A percentile compares a stretch with the other conserved stretches of the same genome.
These are phyloP conservation scores for Alternaria sp. DNA, from an alignment of 2,329 filamentous ascomycete species.

Conservation along the genomic window DNA sequence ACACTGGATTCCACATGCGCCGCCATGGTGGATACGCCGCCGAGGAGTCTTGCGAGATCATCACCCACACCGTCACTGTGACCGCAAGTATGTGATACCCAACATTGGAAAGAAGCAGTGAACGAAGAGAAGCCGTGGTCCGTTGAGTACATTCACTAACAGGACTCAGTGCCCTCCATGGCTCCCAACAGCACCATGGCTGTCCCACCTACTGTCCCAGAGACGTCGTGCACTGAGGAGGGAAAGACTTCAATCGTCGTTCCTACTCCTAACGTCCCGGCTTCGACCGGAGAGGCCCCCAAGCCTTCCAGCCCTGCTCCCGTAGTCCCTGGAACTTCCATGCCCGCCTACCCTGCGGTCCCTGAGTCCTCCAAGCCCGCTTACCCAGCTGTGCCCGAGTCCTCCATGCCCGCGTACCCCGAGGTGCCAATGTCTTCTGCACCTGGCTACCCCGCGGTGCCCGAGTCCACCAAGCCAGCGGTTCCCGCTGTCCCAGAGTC, in stretches of 20 bases:
- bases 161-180: conserved; percentile 31
- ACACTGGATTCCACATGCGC: conserved; percentile 66
- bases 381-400: conserved; percentile 9
- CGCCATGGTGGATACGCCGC: conserved; percentile 55
- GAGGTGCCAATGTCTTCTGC: conserved; percentile 20
- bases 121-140: not conserved
- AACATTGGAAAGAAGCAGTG: not conserved
- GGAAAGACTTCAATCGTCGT: conserved; percentile 63
- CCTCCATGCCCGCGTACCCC: conserved; percentile 33
- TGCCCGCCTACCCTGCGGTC: conserved; percentile 28
- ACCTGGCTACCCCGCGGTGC: not conserved
- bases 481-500: conserved; percentile 13
- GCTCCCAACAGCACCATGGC: conserved; percentile 40
- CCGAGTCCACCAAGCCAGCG: conserved; percentile 14
- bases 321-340: conserved; percentile 17
- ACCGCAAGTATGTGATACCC: conserved; percentile 57
- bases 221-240: conserved; percentile 75
- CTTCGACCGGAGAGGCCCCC: conserved; percentile 21
- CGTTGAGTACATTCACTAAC: conserved; percentile 18
- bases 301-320: conserved; percentile 17
- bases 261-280: conserved; percentile 30
- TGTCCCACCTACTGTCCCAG: conserved; percentile 58
- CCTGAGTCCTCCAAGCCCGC: conserved; percentile 38
- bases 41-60: conserved; percentile 76
- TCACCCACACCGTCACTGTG: conserved; percentile 63